These are phyloP conservation scores for Punica granatum DNA, from an alignment of 345 rosid species.

Conservation along the genomic window DNA sequence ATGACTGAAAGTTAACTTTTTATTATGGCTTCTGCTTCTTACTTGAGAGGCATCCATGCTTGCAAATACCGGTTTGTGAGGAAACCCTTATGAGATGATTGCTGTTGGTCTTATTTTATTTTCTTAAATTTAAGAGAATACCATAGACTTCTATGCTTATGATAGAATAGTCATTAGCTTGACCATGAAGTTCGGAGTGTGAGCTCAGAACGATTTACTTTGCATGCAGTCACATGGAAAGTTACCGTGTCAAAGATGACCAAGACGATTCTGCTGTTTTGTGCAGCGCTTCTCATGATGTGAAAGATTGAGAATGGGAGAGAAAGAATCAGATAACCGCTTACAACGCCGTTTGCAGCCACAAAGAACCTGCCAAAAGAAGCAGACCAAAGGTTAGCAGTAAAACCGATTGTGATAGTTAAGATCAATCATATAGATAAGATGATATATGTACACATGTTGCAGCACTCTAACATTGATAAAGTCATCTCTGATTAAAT, in stretches of 20 bases:
- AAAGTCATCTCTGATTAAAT: background rate
- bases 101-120: too few species aligned
- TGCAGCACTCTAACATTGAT: background rate
- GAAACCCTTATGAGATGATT: too few species aligned
- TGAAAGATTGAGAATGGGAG: constrained; percentile 13
- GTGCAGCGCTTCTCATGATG: constrained; percentile 13
- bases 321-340: constrained; percentile 12
- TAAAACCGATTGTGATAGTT: background rate
- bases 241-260: constrained; percentile 13
- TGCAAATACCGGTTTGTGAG: too few species aligned
- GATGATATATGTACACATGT: background rate
- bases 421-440: background rate
- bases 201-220: background rate
- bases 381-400: background rate
- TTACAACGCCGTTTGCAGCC: constrained; percentile 1
- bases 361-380: constrained; percentile 2
- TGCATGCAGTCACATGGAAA: background rate
- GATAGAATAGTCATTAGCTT: too few species aligned
- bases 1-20: too few species aligned
- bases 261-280: constrained; percentile 13
- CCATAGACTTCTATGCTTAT: too few species aligned
- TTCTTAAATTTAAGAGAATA: too few species aligned
- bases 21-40: too few species aligned
- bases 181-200: too few species aligned
- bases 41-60: too few species aligned